These are phyloP conservation scores for Phylloporus scabripes DNA, from an alignment of 768 basidiomycete genomes.

Conservation along the genomic window DNA sequence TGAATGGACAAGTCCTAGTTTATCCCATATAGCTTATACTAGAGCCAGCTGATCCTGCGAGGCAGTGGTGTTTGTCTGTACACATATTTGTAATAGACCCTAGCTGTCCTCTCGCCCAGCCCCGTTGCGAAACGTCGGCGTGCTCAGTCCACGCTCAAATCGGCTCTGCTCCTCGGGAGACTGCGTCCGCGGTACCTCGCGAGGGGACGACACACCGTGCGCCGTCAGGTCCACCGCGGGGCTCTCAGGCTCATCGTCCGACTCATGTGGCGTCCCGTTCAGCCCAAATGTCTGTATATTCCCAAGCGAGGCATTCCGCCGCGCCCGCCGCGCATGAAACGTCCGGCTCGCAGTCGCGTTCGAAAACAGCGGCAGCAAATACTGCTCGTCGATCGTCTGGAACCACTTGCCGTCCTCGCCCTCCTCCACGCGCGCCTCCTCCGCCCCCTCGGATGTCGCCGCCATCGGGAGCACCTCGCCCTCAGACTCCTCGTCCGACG, in stretches of 20 bases:
- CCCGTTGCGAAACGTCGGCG: conserved; percentile 55
- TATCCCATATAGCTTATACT: background rate
- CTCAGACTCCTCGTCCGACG: conserved; percentile 78
- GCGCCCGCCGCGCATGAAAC: conserved; percentile 73
- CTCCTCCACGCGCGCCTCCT: conserved; percentile 3
- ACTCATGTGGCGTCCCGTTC: conserved; percentile 30
- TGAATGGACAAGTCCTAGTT: background rate
- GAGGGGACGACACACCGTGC: conserved; percentile 6
- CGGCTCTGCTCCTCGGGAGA: conserved; percentile 45
- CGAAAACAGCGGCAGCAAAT: conserved; percentile 87
- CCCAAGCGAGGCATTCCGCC: conserved; percentile 38
- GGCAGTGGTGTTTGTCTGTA: background rate
- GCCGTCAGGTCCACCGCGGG: conserved; percentile 42
- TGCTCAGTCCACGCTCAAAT: conserved; percentile 57
- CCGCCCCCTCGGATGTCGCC: conserved; percentile 33
- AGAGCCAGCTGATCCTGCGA: background rate
- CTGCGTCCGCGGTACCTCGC: conserved; percentile 20
- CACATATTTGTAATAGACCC: background rate
- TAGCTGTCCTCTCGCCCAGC: conserved; percentile 24
- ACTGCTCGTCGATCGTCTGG: conserved; percentile 91
- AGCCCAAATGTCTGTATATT: conserved; percentile 8
- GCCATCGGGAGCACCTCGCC: conserved; percentile 76
- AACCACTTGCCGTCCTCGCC: conserved; percentile 91
- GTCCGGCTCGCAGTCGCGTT: conserved; percentile 86
- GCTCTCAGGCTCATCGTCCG: conserved; percentile 38